Base-by-base conservation (phyloP, 148 eudicot genomes). In the Spergularia bocconei region DNA sequence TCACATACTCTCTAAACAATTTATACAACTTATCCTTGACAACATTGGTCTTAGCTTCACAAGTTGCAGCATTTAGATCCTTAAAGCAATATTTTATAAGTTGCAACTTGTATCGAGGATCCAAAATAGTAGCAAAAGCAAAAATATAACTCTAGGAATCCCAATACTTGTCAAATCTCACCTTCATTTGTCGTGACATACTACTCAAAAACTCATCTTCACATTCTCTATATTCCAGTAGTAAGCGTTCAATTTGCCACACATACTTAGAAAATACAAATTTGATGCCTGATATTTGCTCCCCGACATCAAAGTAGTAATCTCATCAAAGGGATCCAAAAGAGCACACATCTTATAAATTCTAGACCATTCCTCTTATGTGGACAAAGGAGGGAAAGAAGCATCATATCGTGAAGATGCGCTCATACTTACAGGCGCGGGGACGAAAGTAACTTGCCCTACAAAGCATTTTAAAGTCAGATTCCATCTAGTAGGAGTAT, bases 301-400 rank as follows among this genome's bases (percentile, higher is more conserved):
- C 17, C 68, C 67, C 2, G 66, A 73, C 4, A 73, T 13, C 7
- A 9, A 16, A 15, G 51, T 71, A 7, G 75, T 71, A 11, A 67
- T 71, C 16, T 71, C 75, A 38, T 71, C 54, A 41, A 58, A 71
- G 6, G 65, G 65, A 3, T 71, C 56, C n/a, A 71, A 41, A 39
- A 71, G 75, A 13, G 75, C 53, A 57, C 47, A 53, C 13, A 53
- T 70, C 13, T 44, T 67, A 10, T 20, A 2, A 16, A 67, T 48
- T 21, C 55, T 67, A 6, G 4, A 7, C 55, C 23, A 67, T 10
- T 67, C 6, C 4, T 67, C 70, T 17, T 67, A 6, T 4, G 70
- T 67, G 4, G 33, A 54, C 63, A 59, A 59, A 29, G 55, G 55
- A 7, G 52, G 51, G 7, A 44, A 50, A 16, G 11, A 16, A 7